Evolutionary conservation across 2,329 filamentous ascomycete species (phyloP), one percentile per base, ranked within the genome.

Genomic region (Colletotrichum salicis): DNA sequence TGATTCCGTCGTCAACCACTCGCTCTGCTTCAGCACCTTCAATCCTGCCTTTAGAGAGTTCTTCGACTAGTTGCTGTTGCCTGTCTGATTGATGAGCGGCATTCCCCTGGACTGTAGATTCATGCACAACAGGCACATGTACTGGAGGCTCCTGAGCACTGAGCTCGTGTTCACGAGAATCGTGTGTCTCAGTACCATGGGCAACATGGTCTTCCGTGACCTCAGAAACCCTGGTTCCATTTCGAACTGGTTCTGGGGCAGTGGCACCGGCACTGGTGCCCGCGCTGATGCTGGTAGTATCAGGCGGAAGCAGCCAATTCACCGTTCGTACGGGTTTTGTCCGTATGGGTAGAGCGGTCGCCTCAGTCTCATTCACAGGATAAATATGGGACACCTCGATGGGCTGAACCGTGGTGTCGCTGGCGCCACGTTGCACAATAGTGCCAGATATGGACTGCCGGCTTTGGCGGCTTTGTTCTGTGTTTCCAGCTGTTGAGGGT

Each of bases 391-490:
- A n/a, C 29, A 54, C 37, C 13, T 77, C 70, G 19, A 74, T 72
- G 13, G 77, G 74, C 15, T 77, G 75, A 52, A 75, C 72, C 2
- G 75, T 75, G 5, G 76, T 77, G 55, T 80, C 78, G 74, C 77
- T 78, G 41, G 75, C 68, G 4, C 68, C 74, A 22, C 57, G 74
- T 45, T 71, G 57, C 8, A 57, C 67, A 1, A 73, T 74, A 13
- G 75, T 70, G 55, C 55, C 71, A 35, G 67, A 66, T 57, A 22
- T 52, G 13, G 55, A 68, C 80, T 82, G 70, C 80, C 82, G 22
- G 78, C 76, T 73, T 78, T 82, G 73, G 78, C 82, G 12, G 22
- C 55, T 71, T 51, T 61, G 70, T 48, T 71, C 67, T 10, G 67
- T 66, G 48, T 57, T 51, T 7, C 29, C 71, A 51, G 62, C 64